Evolutionary conservation across 2,329 filamentous ascomycete species (phyloP), one percentile per base, ranked within the genome.

Genomic region (Nigrospora osmanthi): DNA sequence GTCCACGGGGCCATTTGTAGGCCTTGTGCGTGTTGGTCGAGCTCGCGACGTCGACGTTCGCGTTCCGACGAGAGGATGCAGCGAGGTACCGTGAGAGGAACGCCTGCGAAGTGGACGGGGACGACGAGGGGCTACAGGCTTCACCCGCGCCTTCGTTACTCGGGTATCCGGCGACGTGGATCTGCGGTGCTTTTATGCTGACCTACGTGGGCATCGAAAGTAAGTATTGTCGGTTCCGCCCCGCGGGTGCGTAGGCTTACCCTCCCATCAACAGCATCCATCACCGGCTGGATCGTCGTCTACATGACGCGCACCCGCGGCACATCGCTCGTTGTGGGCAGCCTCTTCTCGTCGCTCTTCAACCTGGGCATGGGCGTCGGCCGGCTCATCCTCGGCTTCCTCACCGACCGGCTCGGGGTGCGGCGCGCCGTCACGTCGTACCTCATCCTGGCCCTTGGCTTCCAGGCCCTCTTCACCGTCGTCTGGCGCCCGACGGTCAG

Each of bases 251-350:
- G 23, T 6, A 15, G 1, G 11, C 17, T 30, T 4, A 23, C 3
- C 28, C 19, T 15, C 15, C n/a, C 11, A 45, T 32, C 35, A 6
- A 11, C 14, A 45, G 43, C 62, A 16, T 64, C 64, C 0, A 67
- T 72, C 1, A 70, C 66, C 3, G 68, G 68, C 31, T 73, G 70
- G 70, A 59, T 72, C 11, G 63, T 71, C 2, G 63, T 67, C 1
- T 73, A 68, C 55, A 71, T 72, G 66, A 54, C 57, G 4, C 62
- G 68, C 2, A 57, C 60, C 13, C 67, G 68, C 5, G 55, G 64
- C 35, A 56, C 62, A 0, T 58, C 64, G 4, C 54, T 60, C 0
- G 63, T 65, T 12, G 49, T 65, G 0, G 62, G 69, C 6, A 64
- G 63, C 10, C 52, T 71, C 1, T 64, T 66, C 11, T 69, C 67